phyloP scores from a whole-genome alignment of 768 basidiomycete species.

The Suillus placidus region DNA sequence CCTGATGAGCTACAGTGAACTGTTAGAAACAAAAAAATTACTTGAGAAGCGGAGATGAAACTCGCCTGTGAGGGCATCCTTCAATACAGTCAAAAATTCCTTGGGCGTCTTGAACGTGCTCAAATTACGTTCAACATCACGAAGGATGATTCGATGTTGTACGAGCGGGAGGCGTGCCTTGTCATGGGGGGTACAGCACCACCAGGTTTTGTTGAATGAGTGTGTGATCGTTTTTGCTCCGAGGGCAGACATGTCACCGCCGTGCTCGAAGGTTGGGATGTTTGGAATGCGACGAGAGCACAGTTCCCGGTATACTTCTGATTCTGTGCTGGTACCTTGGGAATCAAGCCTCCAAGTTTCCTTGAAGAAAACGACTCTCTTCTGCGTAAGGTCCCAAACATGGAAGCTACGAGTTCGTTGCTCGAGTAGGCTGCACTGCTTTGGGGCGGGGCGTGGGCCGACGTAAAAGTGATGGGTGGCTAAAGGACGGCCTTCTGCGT shows the following conservation, averaged over 20 bases:
- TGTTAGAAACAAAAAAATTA: not conserved
- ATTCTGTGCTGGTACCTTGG: conserved; percentile 22
- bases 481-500: not conserved
- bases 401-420: not conserved
- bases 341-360: conserved; percentile 32
- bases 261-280: conserved; percentile 31
- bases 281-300: conserved; percentile 21
- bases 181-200: not conserved
- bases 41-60: not conserved
- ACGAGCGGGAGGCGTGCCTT: too few species aligned
- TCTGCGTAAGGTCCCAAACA: not conserved
- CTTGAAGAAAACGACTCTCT: conserved; percentile 31
- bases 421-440: not conserved
- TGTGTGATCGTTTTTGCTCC: conserved; percentile 15
- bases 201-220: not conserved
- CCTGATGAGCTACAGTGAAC: conserved; percentile 19
- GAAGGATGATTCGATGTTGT: conserved; percentile 10
- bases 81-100: not conserved
- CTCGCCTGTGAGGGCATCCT: conserved; percentile 6
- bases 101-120: not conserved
- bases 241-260: conserved; percentile 29
- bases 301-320: conserved; percentile 22
- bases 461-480: not conserved
- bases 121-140: not conserved
- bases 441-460: not conserved